Evolutionary conservation across 345 rosid genomes (phyloP), one percentile per base, ranked within the genome.

Genomic region (Erodium maritimum): DNA sequence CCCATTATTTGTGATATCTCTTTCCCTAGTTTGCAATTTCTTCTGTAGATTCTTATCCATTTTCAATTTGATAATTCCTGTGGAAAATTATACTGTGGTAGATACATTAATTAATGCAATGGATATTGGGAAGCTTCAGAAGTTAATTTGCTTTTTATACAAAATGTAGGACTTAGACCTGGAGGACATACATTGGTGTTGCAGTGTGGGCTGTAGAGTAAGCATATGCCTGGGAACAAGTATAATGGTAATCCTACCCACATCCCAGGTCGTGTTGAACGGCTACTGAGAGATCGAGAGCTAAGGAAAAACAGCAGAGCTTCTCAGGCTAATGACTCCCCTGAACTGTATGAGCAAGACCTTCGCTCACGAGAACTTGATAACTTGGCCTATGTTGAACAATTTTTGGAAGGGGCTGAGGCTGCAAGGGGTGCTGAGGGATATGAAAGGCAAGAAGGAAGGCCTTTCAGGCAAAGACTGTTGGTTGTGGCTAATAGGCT

Each of bases 401-500:
- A 77, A 67, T 81, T 70, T 78, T 69, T 75, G 77, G 96, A 87
- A 74, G 86, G 73, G 12, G 81, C 86, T 55, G 76, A 80, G 21
- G 84, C 90, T 34, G 71, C 80, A 6, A 65, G 60, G 72, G 72
- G 74, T 21, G 58, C 62, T 56, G 90, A 79, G 67, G 82, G 70
- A 50, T 73, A 68, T 60, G 94, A 87, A 61, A 75, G 78, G 67
- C 82, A 62, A 65, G 91, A 87, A 59, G 79, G 62, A 17, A 80
- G 81, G 81, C 84, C 91, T 72, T 57, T 72, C 66, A 87, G 79
- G 75, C 99, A 94, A 64, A 71, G 99, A 45, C 72, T 94, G 23
- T 78, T 94, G 75, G 99, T 94, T 12, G 99, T 94, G 67, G 99
- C 99, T 69, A 94, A 94, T 50, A 82, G 99, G 75, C 77, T 94